Evolutionary conservation across 192 early-diverging fungal species (phyloP).

Genomic region (Chytriomyces confervae): DNA sequence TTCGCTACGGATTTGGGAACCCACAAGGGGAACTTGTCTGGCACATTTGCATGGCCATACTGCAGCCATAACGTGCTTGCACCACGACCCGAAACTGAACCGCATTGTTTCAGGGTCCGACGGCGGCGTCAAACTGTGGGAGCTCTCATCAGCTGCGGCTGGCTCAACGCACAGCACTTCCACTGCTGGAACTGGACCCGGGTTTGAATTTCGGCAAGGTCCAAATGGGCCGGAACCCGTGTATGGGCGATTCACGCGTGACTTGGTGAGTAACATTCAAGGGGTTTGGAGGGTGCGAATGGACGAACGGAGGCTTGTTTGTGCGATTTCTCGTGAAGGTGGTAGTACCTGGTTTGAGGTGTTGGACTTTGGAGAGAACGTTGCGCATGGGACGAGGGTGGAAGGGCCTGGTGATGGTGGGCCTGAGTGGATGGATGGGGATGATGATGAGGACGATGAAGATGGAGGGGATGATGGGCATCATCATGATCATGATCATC

Average conservation of each 20-base stretch:
- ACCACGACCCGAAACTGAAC: slow-evolving; percentile 87
- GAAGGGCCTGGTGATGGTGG: slow-evolving; percentile 48
- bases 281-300: slow-evolving; percentile 97
- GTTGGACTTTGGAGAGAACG: slow-evolving; percentile 78
- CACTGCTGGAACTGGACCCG: slow-evolving; percentile 15
- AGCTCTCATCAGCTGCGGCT: slow-evolving; percentile 71
- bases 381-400: slow-evolving; percentile 47
- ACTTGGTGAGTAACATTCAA: slow-evolving; percentile 78
- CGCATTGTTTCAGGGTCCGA: slow-evolving; percentile 93
- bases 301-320: slow-evolving; percentile 78
- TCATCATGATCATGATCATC: neutral
- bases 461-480: slow-evolving; percentile 25
- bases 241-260: slow-evolving; percentile 77
- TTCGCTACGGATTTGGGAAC: slow-evolving; percentile 92
- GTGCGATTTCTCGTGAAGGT: slow-evolving; percentile 66
- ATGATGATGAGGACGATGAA: slow-evolving; percentile 37
- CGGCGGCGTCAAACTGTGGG: slow-evolving; percentile 95
- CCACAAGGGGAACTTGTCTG: slow-evolving; percentile 66
- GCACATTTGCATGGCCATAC: slow-evolving; percentile 74
- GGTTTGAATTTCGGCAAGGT: slow-evolving; percentile 47
- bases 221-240: slow-evolving; percentile 51
- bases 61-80: slow-evolving; percentile 97
- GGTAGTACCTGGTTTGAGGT: slow-evolving; percentile 80
- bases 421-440: slow-evolving; percentile 11
- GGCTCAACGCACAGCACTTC: slow-evolving; percentile 17